Evolutionary conservation across 108 stramenopile genomes (phyloP).

Genomic region (Tribonema minus): DNA sequence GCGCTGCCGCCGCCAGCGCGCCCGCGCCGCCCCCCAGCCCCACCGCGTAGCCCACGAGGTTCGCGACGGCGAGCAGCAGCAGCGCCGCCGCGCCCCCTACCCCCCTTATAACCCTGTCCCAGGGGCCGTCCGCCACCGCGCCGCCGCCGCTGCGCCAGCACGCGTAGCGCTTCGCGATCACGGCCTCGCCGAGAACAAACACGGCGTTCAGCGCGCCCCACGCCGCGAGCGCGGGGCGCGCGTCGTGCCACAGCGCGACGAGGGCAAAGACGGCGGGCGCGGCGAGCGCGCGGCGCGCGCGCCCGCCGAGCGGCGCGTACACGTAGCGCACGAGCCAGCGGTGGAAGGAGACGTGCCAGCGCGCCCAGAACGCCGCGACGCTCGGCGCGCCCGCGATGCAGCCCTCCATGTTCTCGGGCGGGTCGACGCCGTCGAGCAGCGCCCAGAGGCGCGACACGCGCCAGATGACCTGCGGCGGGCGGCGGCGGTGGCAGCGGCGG

Average conservation of each 20-base stretch:
- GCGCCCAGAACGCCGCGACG: conserved; percentile 45
- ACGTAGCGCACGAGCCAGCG: conserved; percentile 62
- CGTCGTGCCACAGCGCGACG: conserved; percentile 65
- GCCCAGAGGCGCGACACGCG: conserved; percentile 57
- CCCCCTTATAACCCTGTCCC: no score
- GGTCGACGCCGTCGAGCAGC: conserved; percentile 52
- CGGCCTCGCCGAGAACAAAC: conserved; percentile 49
- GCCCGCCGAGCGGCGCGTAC: conserved; percentile 59
- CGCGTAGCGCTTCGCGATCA: no score
- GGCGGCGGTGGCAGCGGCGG: no score
- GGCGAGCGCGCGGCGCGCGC: conserved; percentile 28
- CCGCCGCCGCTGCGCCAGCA: no score
- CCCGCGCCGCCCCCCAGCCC: no score
- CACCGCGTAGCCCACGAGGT: no score
- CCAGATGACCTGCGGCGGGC: no score
- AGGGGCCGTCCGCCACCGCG: no score
- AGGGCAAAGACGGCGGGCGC: conserved; percentile 55
- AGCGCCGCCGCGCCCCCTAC: no score
- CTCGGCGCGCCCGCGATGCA: conserved; percentile 21
- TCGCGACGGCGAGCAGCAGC: no score
- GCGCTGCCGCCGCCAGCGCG: no score
- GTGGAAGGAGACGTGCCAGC: conserved; percentile 59
- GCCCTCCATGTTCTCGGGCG: conserved; percentile 59
- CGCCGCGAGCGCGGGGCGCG: conserved; percentile 49
- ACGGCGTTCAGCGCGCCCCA: conserved; percentile 57